Percentiles rank a stretch among this genome's conserved stretches.
These are phyloP conservation scores for Solanum ahanhuiri DNA, from an alignment of 257 asterid species.

Conservation along the genomic window DNA sequence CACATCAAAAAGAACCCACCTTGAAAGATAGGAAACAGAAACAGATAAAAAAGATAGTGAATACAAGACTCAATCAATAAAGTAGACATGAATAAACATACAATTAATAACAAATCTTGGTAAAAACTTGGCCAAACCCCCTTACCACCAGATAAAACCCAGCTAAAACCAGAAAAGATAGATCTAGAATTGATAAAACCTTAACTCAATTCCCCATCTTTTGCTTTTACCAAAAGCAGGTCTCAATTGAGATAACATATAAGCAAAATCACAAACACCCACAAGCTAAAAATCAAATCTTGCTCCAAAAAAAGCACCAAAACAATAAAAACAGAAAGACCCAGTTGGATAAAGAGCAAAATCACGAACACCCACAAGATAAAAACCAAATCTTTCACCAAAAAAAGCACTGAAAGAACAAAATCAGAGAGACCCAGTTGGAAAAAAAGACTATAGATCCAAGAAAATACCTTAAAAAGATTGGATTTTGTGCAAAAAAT, in stretches of 20 bases:
- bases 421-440: background rate
- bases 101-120: background rate
- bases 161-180: background rate
- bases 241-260: background rate
- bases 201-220: background rate
- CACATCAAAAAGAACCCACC: background rate
- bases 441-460: background rate
- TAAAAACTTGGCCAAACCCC: background rate
- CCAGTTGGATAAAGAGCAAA: background rate
- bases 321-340: background rate
- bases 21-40: background rate
- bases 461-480: conserved; percentile 1
- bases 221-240: background rate
- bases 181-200: background rate
- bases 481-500: background rate
- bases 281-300: background rate
- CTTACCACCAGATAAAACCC: background rate
- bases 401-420: background rate
- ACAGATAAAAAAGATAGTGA: background rate
- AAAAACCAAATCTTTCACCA: background rate
- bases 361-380: background rate
- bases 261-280: background rate
- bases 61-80: background rate
- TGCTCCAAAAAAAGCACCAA: background rate
- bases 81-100: background rate